Conservation (phyloP, 768 basidiomycete species). For the Paxillus ammoniavirescens region DNA sequence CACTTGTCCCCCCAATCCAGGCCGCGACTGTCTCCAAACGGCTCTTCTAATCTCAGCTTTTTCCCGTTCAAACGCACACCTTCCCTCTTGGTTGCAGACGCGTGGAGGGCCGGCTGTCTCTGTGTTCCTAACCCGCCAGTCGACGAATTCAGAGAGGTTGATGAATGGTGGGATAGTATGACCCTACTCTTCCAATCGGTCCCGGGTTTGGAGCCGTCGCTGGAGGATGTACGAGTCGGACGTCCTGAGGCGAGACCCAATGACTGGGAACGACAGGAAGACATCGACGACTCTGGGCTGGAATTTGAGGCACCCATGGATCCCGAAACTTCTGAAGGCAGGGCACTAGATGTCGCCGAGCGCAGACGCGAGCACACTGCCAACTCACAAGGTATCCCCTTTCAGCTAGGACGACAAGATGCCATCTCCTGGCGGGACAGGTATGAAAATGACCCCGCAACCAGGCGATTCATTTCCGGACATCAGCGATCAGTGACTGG, state of each 20-base stretch:
- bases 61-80: constrained; percentile 7
- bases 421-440: constrained; percentile 22
- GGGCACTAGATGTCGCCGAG: not conserved
- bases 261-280: no score
- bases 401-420: not conserved
- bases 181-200: not conserved
- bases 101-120: constrained; percentile 15
- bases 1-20: not conserved
- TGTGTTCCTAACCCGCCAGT: constrained; percentile 9
- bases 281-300: no score
- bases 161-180: constrained; percentile 10
- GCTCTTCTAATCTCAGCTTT: constrained; percentile 3
- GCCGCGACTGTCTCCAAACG: not conserved
- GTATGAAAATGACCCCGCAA: constrained; percentile 21
- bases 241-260: no score
- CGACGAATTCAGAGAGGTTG: constrained; percentile 4
- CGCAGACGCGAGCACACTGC: not conserved
- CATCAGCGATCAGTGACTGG: constrained; percentile 12
- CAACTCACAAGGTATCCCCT: not conserved
- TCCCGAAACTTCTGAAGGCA: no score
- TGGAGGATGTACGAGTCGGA: not conserved
- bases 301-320: no score
- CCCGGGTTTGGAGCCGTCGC: not conserved
- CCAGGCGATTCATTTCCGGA: constrained; percentile 2
- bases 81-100: constrained; percentile 5